Conservation (phyloP, 2,329 filamentous ascomycete genomes). For the Penicillium fuscoglaucum region DNA sequence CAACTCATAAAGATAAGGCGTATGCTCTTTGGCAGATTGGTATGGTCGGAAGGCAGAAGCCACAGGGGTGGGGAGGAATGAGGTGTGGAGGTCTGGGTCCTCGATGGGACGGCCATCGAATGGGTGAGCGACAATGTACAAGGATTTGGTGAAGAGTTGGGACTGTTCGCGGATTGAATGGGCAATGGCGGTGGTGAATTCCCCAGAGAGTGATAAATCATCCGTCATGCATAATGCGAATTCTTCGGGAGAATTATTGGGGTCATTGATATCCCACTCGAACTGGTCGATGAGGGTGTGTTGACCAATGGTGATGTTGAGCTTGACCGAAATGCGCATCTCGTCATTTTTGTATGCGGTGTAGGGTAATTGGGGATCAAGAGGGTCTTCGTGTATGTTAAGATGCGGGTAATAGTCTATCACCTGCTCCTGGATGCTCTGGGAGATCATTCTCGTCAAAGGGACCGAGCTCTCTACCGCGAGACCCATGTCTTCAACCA, state of each 20-base stretch:
- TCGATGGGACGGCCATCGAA: conserved; percentile 94
- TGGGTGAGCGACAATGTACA: conserved; percentile 90
- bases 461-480: conserved; percentile 63
- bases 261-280: conserved; percentile 98
- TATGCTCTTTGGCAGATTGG: conserved; percentile 90
- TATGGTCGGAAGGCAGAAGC: conserved; percentile 82
- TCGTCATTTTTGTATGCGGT: conserved; percentile 97
- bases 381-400: conserved; percentile 81
- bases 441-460: conserved; percentile 63
- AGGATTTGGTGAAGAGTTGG: conserved; percentile 87
- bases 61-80: conserved; percentile 83
- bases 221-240: conserved; percentile 87
- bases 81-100: conserved; percentile 81
- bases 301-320: conserved; percentile 95
- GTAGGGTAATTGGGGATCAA: conserved; percentile 88
- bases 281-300: conserved; percentile 96
- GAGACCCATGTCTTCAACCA: conserved; percentile 82
- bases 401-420: conserved; percentile 92
- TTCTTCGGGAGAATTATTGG: conserved; percentile 88
- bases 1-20: conserved; percentile 90
- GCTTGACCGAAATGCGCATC: conserved; percentile 92
- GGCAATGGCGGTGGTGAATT: conserved; percentile 96
- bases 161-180: conserved; percentile 96
- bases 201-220: conserved; percentile 86
- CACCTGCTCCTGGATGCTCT: conserved; percentile 81